A percentile compares a stretch with the other conserved stretches of the same genome.
phyloP scores from a whole-genome alignment of 345 rosid species.

The Lagerstroemia speciosa region DNA sequence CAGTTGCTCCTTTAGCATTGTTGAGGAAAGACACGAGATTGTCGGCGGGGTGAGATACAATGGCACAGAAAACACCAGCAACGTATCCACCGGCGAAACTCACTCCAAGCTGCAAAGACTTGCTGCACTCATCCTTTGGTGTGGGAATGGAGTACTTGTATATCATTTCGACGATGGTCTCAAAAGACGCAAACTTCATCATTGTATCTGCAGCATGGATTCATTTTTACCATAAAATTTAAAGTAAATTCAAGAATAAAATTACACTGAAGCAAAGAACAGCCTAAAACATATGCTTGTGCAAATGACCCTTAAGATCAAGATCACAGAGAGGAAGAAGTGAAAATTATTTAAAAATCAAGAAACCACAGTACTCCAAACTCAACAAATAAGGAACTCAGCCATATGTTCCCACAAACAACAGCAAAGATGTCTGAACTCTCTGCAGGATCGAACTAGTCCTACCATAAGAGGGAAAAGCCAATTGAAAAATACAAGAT shows the following conservation, averaged over 20 bases:
- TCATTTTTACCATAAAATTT: background rate
- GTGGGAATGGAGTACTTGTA: constrained; percentile 74
- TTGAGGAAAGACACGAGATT: constrained; percentile 96
- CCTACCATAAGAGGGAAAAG: too few relatives aligned
- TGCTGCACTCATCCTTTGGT: constrained; percentile 79
- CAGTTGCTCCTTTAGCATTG: constrained; percentile 86
- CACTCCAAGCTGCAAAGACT: constrained; percentile 69
- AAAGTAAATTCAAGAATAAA: background rate
- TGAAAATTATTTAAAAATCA: too few relatives aligned
- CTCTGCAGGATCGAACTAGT: too few relatives aligned
- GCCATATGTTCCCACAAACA: too few relatives aligned
- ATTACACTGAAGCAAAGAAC: background rate
- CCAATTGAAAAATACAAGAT: too few relatives aligned
- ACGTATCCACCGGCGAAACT: constrained; percentile 91
- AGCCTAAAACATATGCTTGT: background rate
- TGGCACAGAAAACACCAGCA: constrained; percentile 82
- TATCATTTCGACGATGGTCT: constrained; percentile 68
- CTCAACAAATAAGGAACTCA: too few relatives aligned
- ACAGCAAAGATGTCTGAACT: too few relatives aligned
- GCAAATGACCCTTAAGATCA: background rate
- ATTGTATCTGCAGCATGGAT: constrained; percentile 58
- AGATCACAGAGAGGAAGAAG: background rate
- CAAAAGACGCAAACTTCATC: constrained; percentile 96
- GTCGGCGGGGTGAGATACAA: constrained; percentile 95
- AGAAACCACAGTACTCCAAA: too few relatives aligned